phyloP scores from a whole-genome alignment of 345 rosid species.

The Capsella bursapastoris region DNA sequence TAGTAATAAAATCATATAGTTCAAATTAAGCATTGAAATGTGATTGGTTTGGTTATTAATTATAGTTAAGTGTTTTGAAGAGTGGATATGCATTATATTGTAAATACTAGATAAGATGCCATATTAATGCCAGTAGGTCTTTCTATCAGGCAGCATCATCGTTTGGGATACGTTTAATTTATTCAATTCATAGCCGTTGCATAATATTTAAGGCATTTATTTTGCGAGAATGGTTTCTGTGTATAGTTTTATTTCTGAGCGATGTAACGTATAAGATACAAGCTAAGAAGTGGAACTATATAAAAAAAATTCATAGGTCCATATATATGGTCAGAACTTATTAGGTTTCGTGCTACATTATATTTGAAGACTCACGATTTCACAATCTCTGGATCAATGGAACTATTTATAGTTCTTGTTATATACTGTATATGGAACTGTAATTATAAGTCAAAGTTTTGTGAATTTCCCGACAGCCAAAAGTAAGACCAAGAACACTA shows the following conservation, averaged over 20 bases:
- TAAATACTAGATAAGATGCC: slow-evolving; percentile 27
- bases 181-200: slow-evolving; percentile 15
- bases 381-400: slow-evolving; percentile 1
- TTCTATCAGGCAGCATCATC: not conserved
- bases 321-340: not conserved
- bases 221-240: not conserved
- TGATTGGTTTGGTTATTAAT: not conserved
- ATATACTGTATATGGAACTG: not conserved
- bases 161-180: not conserved
- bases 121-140: slow-evolving; percentile 24
- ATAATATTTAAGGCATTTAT: slow-evolving; percentile 9
- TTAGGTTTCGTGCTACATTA: not conserved
- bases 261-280: not conserved
- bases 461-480: not conserved
- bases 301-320: not conserved
- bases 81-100: not conserved
- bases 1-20: slow-evolving; percentile 12
- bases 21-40: not conserved
- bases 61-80: slow-evolving; percentile 2
- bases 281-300: not conserved
- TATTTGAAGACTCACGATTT: slow-evolving; percentile 6
- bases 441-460: not conserved
- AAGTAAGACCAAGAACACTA: not conserved
- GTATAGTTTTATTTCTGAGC: not conserved
- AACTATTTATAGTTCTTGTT: not conserved